A percentile compares a stretch with the other conserved stretches of the same genome.
phyloP scores from a whole-genome alignment of 371 early-diverging fungal species.

The Lichtheimia ornata region DNA sequence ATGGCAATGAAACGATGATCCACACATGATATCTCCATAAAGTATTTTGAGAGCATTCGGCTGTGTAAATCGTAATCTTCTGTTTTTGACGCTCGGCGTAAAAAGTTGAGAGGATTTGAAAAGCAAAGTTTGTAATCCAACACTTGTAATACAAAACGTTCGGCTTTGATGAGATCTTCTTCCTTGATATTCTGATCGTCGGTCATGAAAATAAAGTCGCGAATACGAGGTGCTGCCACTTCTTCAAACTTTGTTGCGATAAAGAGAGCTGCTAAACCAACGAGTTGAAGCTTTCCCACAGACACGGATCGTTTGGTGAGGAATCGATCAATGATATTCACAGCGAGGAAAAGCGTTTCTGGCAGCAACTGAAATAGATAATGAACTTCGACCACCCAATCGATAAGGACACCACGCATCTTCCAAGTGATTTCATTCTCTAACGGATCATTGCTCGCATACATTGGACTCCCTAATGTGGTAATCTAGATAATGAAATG shows the following conservation, averaged over 20 bases:
- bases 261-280: constrained; percentile 93
- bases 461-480: constrained; percentile 72
- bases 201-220: constrained; percentile 81
- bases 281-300: constrained; percentile 91
- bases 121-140: constrained; percentile 84
- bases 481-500: background rate
- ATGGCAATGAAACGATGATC: constrained; percentile 81
- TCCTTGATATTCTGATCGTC: constrained; percentile 79
- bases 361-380: constrained; percentile 89
- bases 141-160: constrained; percentile 85
- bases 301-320: constrained; percentile 85
- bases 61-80: constrained; percentile 87
- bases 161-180: constrained; percentile 85
- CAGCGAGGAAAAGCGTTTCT: constrained; percentile 94
- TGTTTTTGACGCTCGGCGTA: constrained; percentile 88
- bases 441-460: constrained; percentile 60
- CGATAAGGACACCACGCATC: constrained; percentile 86
- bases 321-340: constrained; percentile 97
- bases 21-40: constrained; percentile 93
- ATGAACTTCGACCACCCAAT: constrained; percentile 90
- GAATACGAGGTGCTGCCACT: constrained; percentile 78
- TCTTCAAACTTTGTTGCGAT: constrained; percentile 99
- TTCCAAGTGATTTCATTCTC: constrained; percentile 93
- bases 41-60: constrained; percentile 93
- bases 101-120: constrained; percentile 88